Evolutionary conservation across 1,284 basidiomycete species (phyloP).

Genomic region (Naganishia sp.): DNA sequence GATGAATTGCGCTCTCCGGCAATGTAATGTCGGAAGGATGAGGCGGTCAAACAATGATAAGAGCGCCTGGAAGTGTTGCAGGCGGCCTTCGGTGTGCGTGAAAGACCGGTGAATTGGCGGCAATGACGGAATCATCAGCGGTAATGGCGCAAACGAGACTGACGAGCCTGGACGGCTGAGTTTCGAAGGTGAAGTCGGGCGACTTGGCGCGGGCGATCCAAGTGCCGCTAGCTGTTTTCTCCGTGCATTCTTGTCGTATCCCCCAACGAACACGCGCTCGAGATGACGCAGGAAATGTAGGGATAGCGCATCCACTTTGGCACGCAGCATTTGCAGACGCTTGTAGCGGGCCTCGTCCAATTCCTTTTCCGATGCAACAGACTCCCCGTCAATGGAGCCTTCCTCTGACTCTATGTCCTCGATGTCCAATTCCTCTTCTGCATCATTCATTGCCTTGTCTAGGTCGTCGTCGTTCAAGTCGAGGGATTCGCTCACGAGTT

Average conservation of each 20-base stretch:
- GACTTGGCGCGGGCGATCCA: constrained; percentile 19
- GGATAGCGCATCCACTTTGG: constrained; percentile 87
- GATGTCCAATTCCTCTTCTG: constrained; percentile 59
- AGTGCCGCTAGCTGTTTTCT: constrained; percentile 17
- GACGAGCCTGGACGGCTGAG: background rate
- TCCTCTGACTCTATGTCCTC: constrained; percentile 55
- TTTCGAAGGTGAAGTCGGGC: constrained; percentile 12
- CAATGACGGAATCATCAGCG: constrained; percentile 35
- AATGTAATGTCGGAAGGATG: constrained; percentile 93
- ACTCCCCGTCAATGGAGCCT: constrained; percentile 45
- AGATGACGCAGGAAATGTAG: constrained; percentile 77
- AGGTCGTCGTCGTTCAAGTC: constrained; percentile 41
- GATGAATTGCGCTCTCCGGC: constrained; percentile 95
- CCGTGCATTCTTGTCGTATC: constrained; percentile 18
- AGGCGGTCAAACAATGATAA: constrained; percentile 89
- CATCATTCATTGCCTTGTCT: constrained; percentile 58
- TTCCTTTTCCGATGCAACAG: constrained; percentile 63
- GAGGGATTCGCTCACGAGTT: constrained; percentile 65
- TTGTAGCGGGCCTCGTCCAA: constrained; percentile 61
- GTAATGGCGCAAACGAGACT: constrained; percentile 16
- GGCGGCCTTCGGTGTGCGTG: constrained; percentile 40
- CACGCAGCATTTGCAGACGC: constrained; percentile 67
- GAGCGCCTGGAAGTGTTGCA: constrained; percentile 77
- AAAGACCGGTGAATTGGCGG: constrained; percentile 42
- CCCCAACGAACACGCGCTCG: constrained; percentile 42